Evolutionary conservation across 306 rosid genomes (phyloP).

Genomic region (Cucumis cinereus): DNA sequence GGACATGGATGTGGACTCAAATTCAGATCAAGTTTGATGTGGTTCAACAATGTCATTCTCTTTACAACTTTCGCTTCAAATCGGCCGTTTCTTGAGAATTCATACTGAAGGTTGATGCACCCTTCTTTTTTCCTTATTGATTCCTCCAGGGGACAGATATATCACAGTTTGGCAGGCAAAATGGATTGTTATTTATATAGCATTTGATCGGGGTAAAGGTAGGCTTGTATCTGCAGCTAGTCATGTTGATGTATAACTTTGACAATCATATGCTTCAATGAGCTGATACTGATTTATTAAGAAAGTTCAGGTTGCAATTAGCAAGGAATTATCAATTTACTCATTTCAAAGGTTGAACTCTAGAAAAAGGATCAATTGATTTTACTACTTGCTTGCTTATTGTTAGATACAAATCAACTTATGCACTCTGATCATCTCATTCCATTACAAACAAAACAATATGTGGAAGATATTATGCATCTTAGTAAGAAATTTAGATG

Average conservation of each 20-base stretch:
- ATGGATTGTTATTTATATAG: background rate
- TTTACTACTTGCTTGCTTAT: background rate
- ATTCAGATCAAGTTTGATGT: constrained; percentile 36
- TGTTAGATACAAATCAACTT: background rate
- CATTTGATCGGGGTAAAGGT: background rate
- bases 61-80: background rate
- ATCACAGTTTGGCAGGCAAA: background rate
- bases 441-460: constrained; percentile 47
- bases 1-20: constrained; percentile 17
- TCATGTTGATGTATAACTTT: background rate
- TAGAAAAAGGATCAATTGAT: background rate
- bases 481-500: constrained; percentile 52
- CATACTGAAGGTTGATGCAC: background rate
- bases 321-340: background rate
- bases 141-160: background rate
- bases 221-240: background rate
- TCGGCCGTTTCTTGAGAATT: background rate
- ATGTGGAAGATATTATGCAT: constrained; percentile 63
- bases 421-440: background rate
- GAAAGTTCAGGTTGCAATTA: background rate
- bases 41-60: background rate
- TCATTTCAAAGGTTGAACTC: background rate
- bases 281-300: background rate
- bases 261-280: background rate
- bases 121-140: background rate